These are phyloP conservation scores for Aspergillus sp. DNA, from an alignment of 2,329 filamentous ascomycete species.

Conservation along the genomic window DNA sequence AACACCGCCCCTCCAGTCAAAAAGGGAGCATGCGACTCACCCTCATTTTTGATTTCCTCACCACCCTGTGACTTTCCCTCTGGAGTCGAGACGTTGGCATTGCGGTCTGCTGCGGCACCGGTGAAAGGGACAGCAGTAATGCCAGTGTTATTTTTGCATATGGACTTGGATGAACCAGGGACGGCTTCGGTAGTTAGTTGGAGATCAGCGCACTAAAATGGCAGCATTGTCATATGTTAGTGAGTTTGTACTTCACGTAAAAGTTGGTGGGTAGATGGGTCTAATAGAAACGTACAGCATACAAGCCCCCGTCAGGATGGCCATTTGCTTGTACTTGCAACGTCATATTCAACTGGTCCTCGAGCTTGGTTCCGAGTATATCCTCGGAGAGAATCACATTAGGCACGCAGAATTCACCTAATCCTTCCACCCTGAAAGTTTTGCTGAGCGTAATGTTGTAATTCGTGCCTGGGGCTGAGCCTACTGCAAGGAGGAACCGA, in stretches of 20 bases:
- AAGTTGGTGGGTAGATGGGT: no score
- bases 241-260: no score
- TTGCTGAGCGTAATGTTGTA: constrained; percentile 70
- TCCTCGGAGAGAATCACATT: constrained; percentile 45
- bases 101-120: constrained; percentile 35
- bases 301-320: constrained; percentile 60
- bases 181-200: constrained; percentile 59
- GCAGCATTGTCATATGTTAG: no score
- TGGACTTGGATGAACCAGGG: constrained; percentile 33
- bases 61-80: constrained; percentile 33
- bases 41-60: neutral
- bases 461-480: constrained; percentile 54
- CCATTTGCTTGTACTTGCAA: constrained; percentile 69
- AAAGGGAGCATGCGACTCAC: constrained; percentile 1
- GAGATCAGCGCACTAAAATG: constrained; percentile 67
- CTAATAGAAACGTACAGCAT: constrained; percentile 54
- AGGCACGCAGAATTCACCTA: constrained; percentile 67
- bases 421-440: constrained; percentile 59
- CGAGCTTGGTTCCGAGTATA: constrained; percentile 45
- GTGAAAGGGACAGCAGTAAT: constrained; percentile 50
- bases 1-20: constrained; percentile 32
- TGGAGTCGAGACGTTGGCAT: constrained; percentile 46
- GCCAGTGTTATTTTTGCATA: constrained; percentile 61
- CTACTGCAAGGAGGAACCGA: constrained; percentile 55
- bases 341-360: constrained; percentile 63